Base-by-base conservation (phyloP, 2,329 filamentous ascomycete species). In the Penicillium hordei region DNA sequence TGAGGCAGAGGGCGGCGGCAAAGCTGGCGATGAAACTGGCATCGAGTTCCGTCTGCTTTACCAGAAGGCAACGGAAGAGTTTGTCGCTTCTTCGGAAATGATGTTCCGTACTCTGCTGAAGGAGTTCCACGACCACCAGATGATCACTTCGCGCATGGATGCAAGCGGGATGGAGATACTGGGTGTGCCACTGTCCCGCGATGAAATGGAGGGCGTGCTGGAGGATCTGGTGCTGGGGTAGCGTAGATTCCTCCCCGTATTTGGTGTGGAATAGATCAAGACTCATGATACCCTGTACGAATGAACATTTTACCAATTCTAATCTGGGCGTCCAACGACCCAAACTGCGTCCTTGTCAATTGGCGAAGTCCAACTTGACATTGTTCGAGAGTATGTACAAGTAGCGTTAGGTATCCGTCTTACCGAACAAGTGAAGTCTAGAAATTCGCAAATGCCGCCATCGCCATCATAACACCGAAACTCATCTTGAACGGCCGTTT, bases 71-170 rank as follows among this genome's bases (percentile, higher is more conserved):
- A 89, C 93, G 5, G 93, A 97, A 76, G 92, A 96, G 70, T 97
- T 99, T 74, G 94, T 99, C 49, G 97, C 93, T 73, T 94, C 90
- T 66, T 96, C 90, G 59, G 94, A 97, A 78, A 92, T 97, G 84
- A 92, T 91, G 61, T 97, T 97, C 78, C 84, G 94, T 60, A 96
- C 93, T 27, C 74, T 99, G 71, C 76, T 99, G 61, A 97, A 97
- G 77, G 94, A 99, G 83, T 94, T 99, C 74, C 91, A 97, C 72
- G 94, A 99, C 69, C 94, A 99, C 78, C 91, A 97, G 70, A 97
- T 99, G 86, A 89, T 99, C 62, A 91, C 91, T 55, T 95, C 90
- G 60, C 86, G 87, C 61, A 93, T 93, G 70, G 93, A 99, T 73
- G 83, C 85, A 0, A 80, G 93, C 56, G 94, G 94, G 3, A 93